phyloP scores from a whole-genome alignment of 2,329 filamentous ascomycete genomes.

The Xylaria sp. region DNA sequence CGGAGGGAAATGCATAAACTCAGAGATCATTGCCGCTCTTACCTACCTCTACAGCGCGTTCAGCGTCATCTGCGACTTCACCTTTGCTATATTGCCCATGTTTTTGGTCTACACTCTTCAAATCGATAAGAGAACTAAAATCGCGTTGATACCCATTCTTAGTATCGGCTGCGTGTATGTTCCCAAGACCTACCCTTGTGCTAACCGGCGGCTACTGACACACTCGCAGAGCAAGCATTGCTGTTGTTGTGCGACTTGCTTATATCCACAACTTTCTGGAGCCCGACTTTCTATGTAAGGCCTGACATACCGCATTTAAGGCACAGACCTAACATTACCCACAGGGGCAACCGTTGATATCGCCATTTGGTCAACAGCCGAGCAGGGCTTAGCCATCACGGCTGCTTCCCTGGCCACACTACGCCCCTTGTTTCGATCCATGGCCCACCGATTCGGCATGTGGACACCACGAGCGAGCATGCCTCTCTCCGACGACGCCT shows the following conservation, averaged over 20 bases:
- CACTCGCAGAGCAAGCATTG: conserved; percentile 54
- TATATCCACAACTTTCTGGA: conserved; percentile 53
- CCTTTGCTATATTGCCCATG: conserved; percentile 59
- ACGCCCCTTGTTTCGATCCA: conserved; percentile 54
- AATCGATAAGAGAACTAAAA: conserved; percentile 59
- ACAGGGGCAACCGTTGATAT: conserved; percentile 54
- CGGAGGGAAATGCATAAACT: conserved; percentile 43
- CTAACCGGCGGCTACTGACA: neutral
- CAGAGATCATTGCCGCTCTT: conserved; percentile 56
- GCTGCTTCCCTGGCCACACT: conserved; percentile 60
- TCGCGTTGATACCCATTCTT: conserved; percentile 57
- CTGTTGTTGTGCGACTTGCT: conserved; percentile 55
- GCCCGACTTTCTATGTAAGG: conserved; percentile 54
- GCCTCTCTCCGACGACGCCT: conserved; percentile 7
- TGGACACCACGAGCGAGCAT: conserved; percentile 18
- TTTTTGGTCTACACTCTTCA: conserved; percentile 60
- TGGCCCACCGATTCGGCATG: conserved; percentile 48
- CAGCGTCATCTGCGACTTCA: conserved; percentile 60
- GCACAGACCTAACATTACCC: conserved; percentile 1
- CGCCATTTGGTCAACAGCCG: conserved; percentile 61
- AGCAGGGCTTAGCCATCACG: conserved; percentile 59
- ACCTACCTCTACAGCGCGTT: conserved; percentile 58
- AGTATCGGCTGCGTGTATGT: conserved; percentile 57
- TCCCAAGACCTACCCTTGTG: neutral
- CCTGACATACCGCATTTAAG: neutral